Evolutionary conservation across 345 rosid species (phyloP).

Genomic region (Gynandropsis gynandra): DNA sequence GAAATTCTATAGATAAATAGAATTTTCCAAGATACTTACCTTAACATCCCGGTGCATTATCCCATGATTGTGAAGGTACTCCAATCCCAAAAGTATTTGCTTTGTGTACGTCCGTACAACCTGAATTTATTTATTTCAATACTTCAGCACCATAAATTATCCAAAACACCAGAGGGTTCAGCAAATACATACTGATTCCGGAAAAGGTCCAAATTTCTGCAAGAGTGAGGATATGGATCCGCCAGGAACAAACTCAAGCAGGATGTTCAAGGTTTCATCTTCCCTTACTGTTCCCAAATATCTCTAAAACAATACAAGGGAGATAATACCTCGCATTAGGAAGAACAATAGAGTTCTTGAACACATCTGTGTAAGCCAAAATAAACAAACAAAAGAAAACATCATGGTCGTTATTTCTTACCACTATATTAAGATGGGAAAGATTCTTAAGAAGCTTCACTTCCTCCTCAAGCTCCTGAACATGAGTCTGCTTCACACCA

Average conservation of each 20-base stretch:
- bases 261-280: slow-evolving; percentile 69
- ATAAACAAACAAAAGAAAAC: not conserved
- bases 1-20: not conserved
- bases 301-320: slow-evolving; percentile 37
- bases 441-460: slow-evolving; percentile 85
- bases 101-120: slow-evolving; percentile 68
- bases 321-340: slow-evolving; percentile 11
- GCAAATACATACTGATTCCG: slow-evolving; percentile 62
- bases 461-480: slow-evolving; percentile 86
- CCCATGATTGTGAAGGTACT: slow-evolving; percentile 76
- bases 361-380: not conserved
- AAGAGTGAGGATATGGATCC: slow-evolving; percentile 86
- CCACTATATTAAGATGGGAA: slow-evolving; percentile 83
- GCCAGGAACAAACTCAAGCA: slow-evolving; percentile 81
- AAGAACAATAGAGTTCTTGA: slow-evolving; percentile 1
- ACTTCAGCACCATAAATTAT: not conserved
- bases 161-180: not conserved
- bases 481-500: slow-evolving; percentile 47
- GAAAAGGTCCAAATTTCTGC: slow-evolving; percentile 88
- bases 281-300: slow-evolving; percentile 82
- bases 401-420: slow-evolving; percentile 28
- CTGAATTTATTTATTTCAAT: slow-evolving; percentile 27
- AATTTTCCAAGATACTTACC: slow-evolving; percentile 28
- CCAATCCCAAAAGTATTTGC: slow-evolving; percentile 68
- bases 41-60: slow-evolving; percentile 93